Conservation (phyloP, 768 basidiomycete genomes). For the Calvatia gigantea region DNA sequence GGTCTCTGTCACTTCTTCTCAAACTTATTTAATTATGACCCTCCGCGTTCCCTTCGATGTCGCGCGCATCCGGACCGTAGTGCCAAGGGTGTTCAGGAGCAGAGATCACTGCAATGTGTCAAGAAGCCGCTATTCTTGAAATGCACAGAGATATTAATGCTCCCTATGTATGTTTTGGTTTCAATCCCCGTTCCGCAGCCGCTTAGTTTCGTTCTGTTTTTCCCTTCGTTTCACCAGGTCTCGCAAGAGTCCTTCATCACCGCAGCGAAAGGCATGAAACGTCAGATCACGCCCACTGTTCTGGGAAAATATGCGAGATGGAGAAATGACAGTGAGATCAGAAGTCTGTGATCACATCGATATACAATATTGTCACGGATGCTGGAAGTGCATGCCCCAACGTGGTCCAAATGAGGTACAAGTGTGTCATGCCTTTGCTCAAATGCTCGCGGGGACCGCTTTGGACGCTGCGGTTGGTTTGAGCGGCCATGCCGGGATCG, state of each 20-base stretch:
- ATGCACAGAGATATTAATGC: slow-evolving; percentile 88
- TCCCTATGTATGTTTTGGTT: slow-evolving; percentile 51
- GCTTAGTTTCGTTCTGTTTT: background rate
- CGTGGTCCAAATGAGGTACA: background rate
- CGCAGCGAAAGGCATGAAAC: slow-evolving; percentile 70
- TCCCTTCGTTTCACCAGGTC: slow-evolving; percentile 46
- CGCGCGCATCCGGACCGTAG: slow-evolving; percentile 39
- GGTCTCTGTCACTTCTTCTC: background rate
- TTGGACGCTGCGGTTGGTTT: too few relatives aligned
- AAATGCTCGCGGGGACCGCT: too few relatives aligned
- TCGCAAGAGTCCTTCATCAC: slow-evolving; percentile 65
- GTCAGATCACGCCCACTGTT: slow-evolving; percentile 82
- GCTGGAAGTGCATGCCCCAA: background rate
- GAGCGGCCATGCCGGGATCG: too few relatives aligned
- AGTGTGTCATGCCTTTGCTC: background rate
- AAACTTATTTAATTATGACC: background rate
- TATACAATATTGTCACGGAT: background rate
- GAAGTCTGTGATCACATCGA: slow-evolving; percentile 16
- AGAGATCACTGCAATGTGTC: slow-evolving; percentile 87
- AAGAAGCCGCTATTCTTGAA: slow-evolving; percentile 90
- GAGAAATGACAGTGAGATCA: slow-evolving; percentile 33
- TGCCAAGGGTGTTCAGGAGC: slow-evolving; percentile 96
- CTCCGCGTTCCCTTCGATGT: background rate
- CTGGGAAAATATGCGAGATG: slow-evolving; percentile 71
- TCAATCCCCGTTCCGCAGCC: background rate